Base-by-base conservation (phyloP, 2,329 filamentous ascomycete genomes). In the Calonectria henricotiae region DNA sequence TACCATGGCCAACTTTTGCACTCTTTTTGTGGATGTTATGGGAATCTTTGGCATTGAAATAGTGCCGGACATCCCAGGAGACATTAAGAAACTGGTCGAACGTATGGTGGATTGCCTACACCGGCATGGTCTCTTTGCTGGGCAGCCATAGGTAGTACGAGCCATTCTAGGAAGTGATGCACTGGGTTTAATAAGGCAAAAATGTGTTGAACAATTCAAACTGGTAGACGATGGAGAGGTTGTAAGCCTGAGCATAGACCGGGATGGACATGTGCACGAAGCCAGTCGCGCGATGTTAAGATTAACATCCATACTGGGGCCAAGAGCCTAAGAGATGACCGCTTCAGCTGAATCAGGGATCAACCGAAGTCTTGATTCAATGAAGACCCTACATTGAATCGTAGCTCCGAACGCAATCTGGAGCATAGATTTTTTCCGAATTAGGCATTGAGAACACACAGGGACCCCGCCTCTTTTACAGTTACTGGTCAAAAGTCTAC, bases 151-250 rank as follows among this genome's bases (percentile, higher is more conserved):
- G 74, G 71, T 77, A 0, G 67, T 78, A 7, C 74, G 80, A 1
- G 68, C 82, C 0, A 75, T 79, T 9, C 65, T 83, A 4, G 81
- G 81, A 1, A 75, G 74, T 6, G 81, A 82, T 67, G 73, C 76
- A 0, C 68, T 80, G 9, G 75, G 72, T 13, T 74, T 65, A n/a
- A 74, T 69, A 7, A 74, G 66, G 54, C 71, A 71, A 66, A 79
- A 74, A 51, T 74, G 69, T 46, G 63, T 72, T 23, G 76, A 76
- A 63, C 75, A 74, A 41, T 55, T 71, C 27, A 49, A 67, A 44
- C 62, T 78, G 8, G 17, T 76, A 8, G 68, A 74, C 27, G 67
- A 60, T 4, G 81, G 79, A 77, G 70, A 77, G 44, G 69, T 74
- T n/a, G 66, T 80, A 6, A 78, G 71, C 43, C 55, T 65, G 9